Conservation (phyloP, 306 rosid species). For the Cicer cuneatum region DNA sequence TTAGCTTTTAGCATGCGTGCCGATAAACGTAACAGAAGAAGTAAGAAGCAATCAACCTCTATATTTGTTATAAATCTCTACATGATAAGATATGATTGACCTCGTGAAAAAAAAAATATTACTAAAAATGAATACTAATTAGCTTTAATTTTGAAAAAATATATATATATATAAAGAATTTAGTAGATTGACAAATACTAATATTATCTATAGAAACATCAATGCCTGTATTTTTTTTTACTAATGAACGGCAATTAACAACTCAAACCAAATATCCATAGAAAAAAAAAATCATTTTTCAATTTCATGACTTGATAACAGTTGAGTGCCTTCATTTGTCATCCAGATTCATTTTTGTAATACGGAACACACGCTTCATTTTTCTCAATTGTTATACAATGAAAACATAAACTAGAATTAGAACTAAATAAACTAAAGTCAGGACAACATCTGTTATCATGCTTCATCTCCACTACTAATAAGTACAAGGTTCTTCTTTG, state of each 20-base stretch:
- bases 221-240: no score
- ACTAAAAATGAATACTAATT: no score
- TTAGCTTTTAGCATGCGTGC: conserved; percentile 29
- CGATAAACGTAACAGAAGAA: background rate
- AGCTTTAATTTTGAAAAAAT: no score
- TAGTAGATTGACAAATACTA: no score
- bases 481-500: conserved; percentile 63
- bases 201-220: no score
- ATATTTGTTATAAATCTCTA: no score
- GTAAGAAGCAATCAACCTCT: background rate
- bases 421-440: background rate
- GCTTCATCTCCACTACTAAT: conserved; percentile 81
- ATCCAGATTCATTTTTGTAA: background rate
- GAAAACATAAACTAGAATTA: background rate
- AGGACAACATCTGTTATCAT: conserved; percentile 34
- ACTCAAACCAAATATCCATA: background rate
- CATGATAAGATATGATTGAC: no score
- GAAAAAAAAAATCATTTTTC: background rate
- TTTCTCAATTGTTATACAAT: background rate
- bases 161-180: no score
- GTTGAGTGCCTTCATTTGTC: background rate
- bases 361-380: conserved; percentile 26
- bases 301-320: background rate
- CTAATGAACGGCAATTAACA: no score
- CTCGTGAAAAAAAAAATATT: no score